Conservation (phyloP, 2,329 filamentous ascomycete genomes). For the Fusarium sp. region DNA sequence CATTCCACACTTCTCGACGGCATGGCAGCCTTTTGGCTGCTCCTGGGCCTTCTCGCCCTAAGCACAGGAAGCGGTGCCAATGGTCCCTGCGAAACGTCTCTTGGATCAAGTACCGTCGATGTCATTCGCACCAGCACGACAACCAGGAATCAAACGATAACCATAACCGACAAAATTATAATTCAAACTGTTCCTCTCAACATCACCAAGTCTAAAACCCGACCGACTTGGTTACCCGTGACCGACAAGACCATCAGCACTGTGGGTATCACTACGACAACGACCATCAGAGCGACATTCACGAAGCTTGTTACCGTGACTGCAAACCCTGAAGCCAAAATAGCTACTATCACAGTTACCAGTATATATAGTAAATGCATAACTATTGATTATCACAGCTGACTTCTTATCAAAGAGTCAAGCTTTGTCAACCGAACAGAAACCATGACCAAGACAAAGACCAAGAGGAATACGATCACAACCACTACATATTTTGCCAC, state of each 20-base stretch:
- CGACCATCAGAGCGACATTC: background rate
- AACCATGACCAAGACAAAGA: fast-evolving
- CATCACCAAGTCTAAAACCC: background rate
- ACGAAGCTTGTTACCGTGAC: background rate
- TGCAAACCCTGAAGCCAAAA: fast-evolving
- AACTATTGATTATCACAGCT: background rate
- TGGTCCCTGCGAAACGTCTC: background rate
- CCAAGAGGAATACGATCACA: fast-evolving
- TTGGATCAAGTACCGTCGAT: background rate
- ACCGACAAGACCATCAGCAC: background rate
- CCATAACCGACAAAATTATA: background rate
- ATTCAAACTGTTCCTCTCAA: background rate
- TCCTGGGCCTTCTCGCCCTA: background rate
- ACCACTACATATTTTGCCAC: background rate
- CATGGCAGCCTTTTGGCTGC: fast-evolving
- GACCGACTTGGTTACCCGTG: fast-evolving
- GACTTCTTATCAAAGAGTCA: fast-evolving
- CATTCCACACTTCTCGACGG: background rate
- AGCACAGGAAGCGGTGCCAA: background rate
- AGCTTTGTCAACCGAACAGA: fast-evolving
- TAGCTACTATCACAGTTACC: background rate
- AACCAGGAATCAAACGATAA: background rate
- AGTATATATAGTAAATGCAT: background rate
- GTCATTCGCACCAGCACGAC: background rate
- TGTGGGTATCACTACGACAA: background rate